Percentiles rank a stretch among this genome's conserved stretches.
phyloP scores from a whole-genome alignment of 805 yeast species.

The Kodamaea kaohsiungensis region DNA sequence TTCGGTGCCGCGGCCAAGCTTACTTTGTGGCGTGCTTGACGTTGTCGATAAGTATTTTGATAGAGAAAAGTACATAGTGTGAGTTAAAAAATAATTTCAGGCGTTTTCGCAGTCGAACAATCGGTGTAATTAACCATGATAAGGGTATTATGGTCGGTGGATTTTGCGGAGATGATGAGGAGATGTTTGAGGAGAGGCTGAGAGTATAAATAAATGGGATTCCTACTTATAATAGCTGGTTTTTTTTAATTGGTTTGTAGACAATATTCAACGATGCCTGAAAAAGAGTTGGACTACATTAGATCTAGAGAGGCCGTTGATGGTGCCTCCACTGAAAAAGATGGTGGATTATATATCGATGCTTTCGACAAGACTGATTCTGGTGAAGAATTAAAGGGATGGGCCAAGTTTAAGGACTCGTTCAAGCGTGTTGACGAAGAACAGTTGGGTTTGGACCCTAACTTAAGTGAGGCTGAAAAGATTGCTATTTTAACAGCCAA shows the following conservation, averaged over 20 bases:
- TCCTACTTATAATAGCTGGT: not conserved
- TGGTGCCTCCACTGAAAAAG: conserved; percentile 36
- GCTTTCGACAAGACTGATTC: conserved; percentile 24
- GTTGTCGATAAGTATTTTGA: not conserved
- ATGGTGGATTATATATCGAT: conserved; percentile 39
- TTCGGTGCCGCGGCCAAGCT: not conserved
- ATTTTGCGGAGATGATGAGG: not conserved
- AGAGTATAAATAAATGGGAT: not conserved
- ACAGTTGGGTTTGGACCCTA: conserved; percentile 47
- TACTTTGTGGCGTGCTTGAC: not conserved
- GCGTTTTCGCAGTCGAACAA: conserved; percentile 1
- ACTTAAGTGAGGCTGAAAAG: conserved; percentile 44
- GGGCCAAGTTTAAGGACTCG: conserved; percentile 27
- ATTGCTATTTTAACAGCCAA: conserved; percentile 48
- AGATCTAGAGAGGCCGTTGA: conserved; percentile 37
- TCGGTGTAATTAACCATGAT: not conserved
- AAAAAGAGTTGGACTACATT: conserved; percentile 42
- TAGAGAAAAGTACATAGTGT: not conserved
- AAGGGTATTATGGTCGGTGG: not conserved
- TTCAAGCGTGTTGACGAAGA: conserved; percentile 33
- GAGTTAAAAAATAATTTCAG: not conserved
- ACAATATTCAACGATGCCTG: conserved; percentile 28
- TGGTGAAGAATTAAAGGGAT: conserved; percentile 16
- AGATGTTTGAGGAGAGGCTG: not conserved
- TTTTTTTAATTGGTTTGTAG: not conserved